A percentile compares a stretch with the other conserved stretches of the same genome.
Conservation (phyloP, 2,329 filamentous ascomycete species). For the Cercospora sojina region DNA sequence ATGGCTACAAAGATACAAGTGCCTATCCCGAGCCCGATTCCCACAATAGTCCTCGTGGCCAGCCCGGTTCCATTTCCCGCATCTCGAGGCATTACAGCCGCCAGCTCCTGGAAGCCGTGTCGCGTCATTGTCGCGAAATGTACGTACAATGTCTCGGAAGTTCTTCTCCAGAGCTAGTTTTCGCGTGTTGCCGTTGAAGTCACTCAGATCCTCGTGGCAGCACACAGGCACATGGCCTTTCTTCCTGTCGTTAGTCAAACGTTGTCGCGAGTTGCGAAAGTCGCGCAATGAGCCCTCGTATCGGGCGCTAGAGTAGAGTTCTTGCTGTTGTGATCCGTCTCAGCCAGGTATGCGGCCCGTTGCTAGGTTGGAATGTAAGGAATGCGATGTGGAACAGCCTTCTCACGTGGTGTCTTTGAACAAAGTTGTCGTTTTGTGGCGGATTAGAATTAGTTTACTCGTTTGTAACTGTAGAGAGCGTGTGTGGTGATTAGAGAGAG, state of each 20-base stretch:
- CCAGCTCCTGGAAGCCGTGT: not conserved
- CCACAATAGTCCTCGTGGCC: constrained; percentile 24
- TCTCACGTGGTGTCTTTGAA: constrained; percentile 12
- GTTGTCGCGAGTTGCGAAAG: constrained; percentile 8
- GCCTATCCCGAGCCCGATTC: constrained; percentile 34
- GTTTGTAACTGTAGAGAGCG: constrained; percentile 11
- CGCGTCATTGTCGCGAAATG: constrained; percentile 13
- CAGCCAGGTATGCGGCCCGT: constrained; percentile 36
- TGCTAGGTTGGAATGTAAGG: constrained; percentile 41
- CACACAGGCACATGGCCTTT: constrained; percentile 11
- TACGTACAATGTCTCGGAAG: constrained; percentile 1
- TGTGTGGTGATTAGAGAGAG: constrained; percentile 8
- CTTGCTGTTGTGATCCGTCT: constrained; percentile 34
- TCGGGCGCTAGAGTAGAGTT: constrained; percentile 1
- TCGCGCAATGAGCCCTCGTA: constrained; percentile 13
- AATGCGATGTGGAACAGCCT: constrained; percentile 12
- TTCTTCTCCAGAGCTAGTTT: not conserved
- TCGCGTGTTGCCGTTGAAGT: constrained; percentile 14
- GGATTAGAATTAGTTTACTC: constrained; percentile 9
- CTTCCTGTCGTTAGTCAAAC: constrained; percentile 9
- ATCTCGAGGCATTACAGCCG: constrained; percentile 1
- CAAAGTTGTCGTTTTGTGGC: not conserved
- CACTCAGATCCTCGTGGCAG: constrained; percentile 5
- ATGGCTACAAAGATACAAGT: constrained; percentile 30
- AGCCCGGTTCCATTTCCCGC: not conserved